Percentiles rank a stretch among this genome's conserved stretches.
Evolutionary conservation across 805 yeast genomes (phyloP).

Genomic region (Wickerhamiella sergipiensis): DNA sequence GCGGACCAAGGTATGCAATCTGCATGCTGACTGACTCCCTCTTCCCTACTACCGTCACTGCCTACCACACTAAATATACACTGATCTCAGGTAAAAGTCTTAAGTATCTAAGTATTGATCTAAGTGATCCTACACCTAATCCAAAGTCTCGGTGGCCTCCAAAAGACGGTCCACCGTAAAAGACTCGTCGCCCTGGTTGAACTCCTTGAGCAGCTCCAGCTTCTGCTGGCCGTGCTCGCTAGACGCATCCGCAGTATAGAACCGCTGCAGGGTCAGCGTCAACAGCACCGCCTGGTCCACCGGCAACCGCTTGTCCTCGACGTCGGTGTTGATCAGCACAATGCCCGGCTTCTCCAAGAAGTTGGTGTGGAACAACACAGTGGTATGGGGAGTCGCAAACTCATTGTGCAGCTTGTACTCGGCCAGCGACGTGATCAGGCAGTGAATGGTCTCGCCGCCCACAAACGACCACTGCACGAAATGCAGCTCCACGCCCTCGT

Average conservation of each 20-base stretch:
- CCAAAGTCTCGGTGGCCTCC: conserved; percentile 60
- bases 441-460: conserved; percentile 72
- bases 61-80: too few relatives aligned
- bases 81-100: too few relatives aligned
- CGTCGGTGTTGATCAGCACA: conserved; percentile 74
- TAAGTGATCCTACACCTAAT: conserved; percentile 21
- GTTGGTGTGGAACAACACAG: conserved; percentile 77
- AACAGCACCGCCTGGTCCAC: conserved; percentile 68
- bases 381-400: conserved; percentile 90
- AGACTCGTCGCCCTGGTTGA: conserved; percentile 53
- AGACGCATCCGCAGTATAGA: conserved; percentile 36
- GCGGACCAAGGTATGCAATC: conserved; percentile 73
- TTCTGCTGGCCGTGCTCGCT: conserved; percentile 27
- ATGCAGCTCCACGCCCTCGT: conserved; percentile 55
- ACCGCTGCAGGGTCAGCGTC: conserved; percentile 31
- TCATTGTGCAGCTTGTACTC: conserved; percentile 86
- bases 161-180: conserved; percentile 59
- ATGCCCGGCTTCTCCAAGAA: conserved; percentile 41
- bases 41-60: too few relatives aligned
- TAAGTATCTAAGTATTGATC: neutral
- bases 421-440: conserved; percentile 79
- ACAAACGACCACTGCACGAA: conserved; percentile 89
- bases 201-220: conserved; percentile 48
- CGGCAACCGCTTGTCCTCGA: conserved; percentile 51
- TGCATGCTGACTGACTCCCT: conserved; percentile 1